Evolutionary conservation across 331 rosid species (phyloP).

Genomic region (Stylosanthes scabra): DNA sequence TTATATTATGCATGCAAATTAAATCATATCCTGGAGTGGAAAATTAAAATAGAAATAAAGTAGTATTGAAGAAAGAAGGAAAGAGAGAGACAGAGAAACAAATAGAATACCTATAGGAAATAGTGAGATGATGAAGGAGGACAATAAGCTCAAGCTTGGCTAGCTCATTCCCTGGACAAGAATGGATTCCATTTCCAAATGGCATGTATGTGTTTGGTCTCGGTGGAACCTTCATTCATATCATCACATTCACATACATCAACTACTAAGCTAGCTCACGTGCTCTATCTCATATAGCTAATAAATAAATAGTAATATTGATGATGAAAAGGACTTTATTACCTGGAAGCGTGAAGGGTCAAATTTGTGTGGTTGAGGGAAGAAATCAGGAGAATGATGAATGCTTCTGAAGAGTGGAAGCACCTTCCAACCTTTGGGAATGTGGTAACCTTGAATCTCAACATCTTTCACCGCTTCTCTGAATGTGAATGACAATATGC

Average conservation of each 20-base stretch:
- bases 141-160: constrained; percentile 89
- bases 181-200: constrained; percentile 91
- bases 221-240: constrained; percentile 69
- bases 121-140: constrained; percentile 88
- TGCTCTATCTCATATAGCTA: too few species aligned
- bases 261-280: not conserved
- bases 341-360: constrained; percentile 99
- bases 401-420: constrained; percentile 95
- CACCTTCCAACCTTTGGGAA: constrained; percentile 98
- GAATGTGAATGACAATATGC: constrained; percentile 91
- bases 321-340: constrained; percentile 57
- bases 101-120: constrained; percentile 74
- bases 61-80: too few species aligned
- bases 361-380: constrained; percentile 85
- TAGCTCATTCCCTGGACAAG: constrained; percentile 97
- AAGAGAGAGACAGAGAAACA: not conserved
- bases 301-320: too few species aligned
- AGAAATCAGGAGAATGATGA: constrained; percentile 79
- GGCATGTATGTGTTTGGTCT: constrained; percentile 90
- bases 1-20: too few species aligned
- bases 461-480: constrained; percentile 91
- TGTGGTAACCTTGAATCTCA: constrained; percentile 73
- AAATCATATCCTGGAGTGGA: too few species aligned
- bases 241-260: constrained; percentile 39
- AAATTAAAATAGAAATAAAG: too few species aligned